A percentile compares a stretch with the other conserved stretches of the same genome.
Evolutionary conservation across 176 grass and related monocot species (phyloP).

Genomic region (Saccharum spontaneum): DNA sequence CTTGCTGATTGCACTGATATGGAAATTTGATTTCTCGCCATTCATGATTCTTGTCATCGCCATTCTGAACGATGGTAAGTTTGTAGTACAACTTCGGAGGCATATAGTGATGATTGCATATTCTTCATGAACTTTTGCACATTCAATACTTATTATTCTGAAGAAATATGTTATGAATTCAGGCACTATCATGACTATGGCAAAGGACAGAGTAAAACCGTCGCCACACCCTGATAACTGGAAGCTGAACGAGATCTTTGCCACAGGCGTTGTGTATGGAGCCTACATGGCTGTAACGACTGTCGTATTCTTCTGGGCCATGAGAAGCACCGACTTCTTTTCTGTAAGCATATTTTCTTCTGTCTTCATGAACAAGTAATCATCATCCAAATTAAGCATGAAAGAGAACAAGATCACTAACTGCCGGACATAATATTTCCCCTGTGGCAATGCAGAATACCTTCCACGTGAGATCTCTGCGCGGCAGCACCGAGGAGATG

Average conservation of each 20-base stretch:
- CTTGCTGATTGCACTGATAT: slow-evolving; percentile 85
- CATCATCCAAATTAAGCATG: background rate
- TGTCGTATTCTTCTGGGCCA: slow-evolving; percentile 87
- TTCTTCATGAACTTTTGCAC: background rate
- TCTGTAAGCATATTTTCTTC: slow-evolving; percentile 38
- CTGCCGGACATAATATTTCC: no score
- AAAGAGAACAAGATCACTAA: background rate
- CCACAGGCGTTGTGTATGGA: slow-evolving; percentile 76
- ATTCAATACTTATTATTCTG: background rate
- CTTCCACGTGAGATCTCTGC: slow-evolving; percentile 66
- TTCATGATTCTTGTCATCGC: slow-evolving; percentile 97
- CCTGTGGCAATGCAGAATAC: slow-evolving; percentile 33
- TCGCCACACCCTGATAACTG: slow-evolving; percentile 90
- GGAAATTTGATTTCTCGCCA: slow-evolving; percentile 97
- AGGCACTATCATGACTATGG: slow-evolving; percentile 98
- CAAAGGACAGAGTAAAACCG: slow-evolving; percentile 88
- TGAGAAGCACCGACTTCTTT: slow-evolving; percentile 80
- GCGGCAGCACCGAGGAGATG: slow-evolving; percentile 56
- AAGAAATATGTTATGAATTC: background rate
- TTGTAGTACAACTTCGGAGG: background rate
- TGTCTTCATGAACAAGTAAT: background rate
- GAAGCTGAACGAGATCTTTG: slow-evolving; percentile 92
- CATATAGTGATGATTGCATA: background rate
- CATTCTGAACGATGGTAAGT: slow-evolving; percentile 91
- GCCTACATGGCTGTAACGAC: slow-evolving; percentile 84